Conservation (phyloP, 371 early-diverging fungal species). For the Mortierella sp. region DNA sequence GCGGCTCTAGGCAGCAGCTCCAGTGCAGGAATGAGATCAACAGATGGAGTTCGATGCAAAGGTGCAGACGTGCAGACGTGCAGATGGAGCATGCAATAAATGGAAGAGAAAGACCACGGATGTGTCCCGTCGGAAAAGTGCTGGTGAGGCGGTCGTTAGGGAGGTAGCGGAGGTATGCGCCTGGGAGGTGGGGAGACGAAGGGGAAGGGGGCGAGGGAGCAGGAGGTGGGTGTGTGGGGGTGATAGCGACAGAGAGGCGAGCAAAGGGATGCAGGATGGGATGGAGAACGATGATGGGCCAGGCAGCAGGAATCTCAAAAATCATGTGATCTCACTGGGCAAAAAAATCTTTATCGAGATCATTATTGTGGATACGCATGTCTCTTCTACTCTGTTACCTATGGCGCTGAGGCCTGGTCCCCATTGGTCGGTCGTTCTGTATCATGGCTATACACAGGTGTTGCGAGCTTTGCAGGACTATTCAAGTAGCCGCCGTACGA, state of each 20-base stretch:
- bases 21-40: too few relatives aligned
- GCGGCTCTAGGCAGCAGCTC: too few relatives aligned
- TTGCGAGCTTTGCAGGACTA: constrained; percentile 53
- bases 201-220: neutral
- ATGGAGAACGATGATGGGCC: neutral
- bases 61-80: neutral
- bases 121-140: too few relatives aligned
- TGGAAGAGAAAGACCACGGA: neutral
- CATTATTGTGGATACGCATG: too few relatives aligned
- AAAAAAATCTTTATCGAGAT: neutral
- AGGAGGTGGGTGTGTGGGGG: neutral
- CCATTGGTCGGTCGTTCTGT: constrained; percentile 36
- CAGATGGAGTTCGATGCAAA: neutral
- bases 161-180: too few relatives aligned
- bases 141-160: too few relatives aligned
- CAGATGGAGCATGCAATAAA: neutral
- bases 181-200: neutral
- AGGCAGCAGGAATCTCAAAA: neutral
- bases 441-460: constrained; percentile 40
- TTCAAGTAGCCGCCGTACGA: constrained; percentile 41
- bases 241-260: neutral
- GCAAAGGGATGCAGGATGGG: too few relatives aligned
- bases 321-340: neutral
- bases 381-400: neutral
- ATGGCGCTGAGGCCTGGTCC: constrained; percentile 21